Evolutionary conservation across 2,329 filamentous ascomycete genomes (phyloP).

Genomic region (Lasiodiplodia hormozganensis): DNA sequence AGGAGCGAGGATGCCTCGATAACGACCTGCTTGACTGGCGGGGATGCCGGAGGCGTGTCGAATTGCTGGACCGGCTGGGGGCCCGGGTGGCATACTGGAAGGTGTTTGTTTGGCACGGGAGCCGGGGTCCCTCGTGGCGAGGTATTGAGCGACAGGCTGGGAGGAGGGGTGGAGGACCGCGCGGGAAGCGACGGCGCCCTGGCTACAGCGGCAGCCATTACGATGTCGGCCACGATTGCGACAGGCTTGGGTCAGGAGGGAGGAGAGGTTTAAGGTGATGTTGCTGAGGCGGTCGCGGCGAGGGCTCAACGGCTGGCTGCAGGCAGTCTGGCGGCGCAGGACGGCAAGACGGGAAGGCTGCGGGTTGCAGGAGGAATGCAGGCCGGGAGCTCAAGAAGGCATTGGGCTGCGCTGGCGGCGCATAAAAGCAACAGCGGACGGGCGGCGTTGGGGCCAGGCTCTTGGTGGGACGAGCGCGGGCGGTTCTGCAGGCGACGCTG

Average conservation of each 20-base stretch:
- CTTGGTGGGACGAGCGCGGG: conserved; percentile 1
- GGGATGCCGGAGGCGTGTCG: conserved; percentile 63
- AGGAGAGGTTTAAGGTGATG: neutral
- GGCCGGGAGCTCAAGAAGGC: conserved; percentile 2
- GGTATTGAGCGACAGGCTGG: conserved; percentile 65
- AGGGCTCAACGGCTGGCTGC: conserved; percentile 25
- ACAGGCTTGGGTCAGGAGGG: neutral
- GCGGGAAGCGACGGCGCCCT: conserved; percentile 45
- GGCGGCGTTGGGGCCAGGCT: conserved; percentile 7
- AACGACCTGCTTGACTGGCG: conserved; percentile 62
- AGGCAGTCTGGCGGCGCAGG: conserved; percentile 17
- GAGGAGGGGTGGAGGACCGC: conserved; percentile 55
- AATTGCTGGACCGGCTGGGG: conserved; percentile 59
- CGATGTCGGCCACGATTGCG: neutral
- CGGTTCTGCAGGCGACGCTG: conserved; percentile 13
- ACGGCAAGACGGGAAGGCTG: neutral
- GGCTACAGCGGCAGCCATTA: conserved; percentile 53
- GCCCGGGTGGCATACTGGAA: conserved; percentile 87
- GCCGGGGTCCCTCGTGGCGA: conserved; percentile 63
- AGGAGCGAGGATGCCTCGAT: conserved; percentile 72
- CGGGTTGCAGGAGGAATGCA: conserved; percentile 10
- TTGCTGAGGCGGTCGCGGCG: neutral
- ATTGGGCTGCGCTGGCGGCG: conserved; percentile 17
- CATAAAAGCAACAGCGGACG: conserved; percentile 23
- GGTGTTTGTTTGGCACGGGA: conserved; percentile 82